These are phyloP conservation scores for Capsicum pubescens DNA, from an alignment of 257 asterid genomes.

Conservation along the genomic window DNA sequence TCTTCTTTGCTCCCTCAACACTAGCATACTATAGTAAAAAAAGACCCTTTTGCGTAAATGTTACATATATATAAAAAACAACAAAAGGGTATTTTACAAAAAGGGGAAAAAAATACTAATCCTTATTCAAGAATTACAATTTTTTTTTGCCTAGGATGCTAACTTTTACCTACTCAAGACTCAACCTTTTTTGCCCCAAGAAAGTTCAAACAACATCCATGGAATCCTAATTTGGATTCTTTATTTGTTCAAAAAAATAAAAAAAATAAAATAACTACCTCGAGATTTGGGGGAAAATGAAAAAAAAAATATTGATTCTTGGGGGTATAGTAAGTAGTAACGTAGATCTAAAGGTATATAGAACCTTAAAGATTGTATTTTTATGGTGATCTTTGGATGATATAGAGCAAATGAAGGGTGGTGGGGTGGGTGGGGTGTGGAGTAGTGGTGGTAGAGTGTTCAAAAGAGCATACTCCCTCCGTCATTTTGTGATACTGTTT, in stretches of 20 bases:
- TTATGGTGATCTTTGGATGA: constrained; percentile 23
- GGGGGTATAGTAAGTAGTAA: background rate
- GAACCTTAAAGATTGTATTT: constrained; percentile 21
- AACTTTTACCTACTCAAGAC: constrained; percentile 42
- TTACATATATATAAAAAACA: constrained; percentile 32
- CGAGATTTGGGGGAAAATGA: constrained; percentile 61
- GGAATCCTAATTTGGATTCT: constrained; percentile 37
- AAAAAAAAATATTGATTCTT: constrained; percentile 14
- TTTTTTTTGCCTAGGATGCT: constrained; percentile 62
- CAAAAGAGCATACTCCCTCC: background rate
- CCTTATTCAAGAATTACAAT: constrained; percentile 41
- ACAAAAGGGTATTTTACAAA: constrained; percentile 32
- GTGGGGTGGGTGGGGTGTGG: too few relatives aligned
- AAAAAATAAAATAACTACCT: constrained; percentile 45
- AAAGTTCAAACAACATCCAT: constrained; percentile 30
- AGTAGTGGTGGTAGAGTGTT: background rate
- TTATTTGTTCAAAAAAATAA: background rate
- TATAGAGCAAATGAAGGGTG: background rate
- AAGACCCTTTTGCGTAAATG: constrained; percentile 51
- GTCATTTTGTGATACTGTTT: too few relatives aligned
- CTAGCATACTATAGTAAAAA: constrained; percentile 69
- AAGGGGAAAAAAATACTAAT: constrained; percentile 42
- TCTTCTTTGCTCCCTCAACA: constrained; percentile 54
- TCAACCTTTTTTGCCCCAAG: constrained; percentile 22
- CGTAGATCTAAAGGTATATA: constrained; percentile 26